Conservation (phyloP, 495 filamentous ascomycete species). For the Rhypophila decipiens region DNA sequence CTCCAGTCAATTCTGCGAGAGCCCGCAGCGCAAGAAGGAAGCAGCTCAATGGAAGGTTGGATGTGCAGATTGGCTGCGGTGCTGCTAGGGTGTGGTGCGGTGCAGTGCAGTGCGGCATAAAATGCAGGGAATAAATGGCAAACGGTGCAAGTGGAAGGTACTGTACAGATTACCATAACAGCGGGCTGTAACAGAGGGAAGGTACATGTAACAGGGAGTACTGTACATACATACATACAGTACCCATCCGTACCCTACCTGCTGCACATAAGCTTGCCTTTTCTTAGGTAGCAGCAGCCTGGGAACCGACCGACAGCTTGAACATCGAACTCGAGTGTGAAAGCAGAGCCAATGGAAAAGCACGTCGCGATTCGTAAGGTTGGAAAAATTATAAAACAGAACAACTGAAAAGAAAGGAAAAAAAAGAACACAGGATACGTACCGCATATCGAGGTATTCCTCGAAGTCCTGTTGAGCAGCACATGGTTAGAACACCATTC, state of each 20-base stretch:
- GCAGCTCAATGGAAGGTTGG: neutral
- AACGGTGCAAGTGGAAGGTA: slow-evolving; percentile 18
- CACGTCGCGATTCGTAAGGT: too few species aligned
- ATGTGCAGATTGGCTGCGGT: slow-evolving; percentile 4
- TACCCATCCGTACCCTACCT: too few species aligned
- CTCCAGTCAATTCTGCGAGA: neutral
- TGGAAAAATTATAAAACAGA: too few species aligned
- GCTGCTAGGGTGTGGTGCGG: slow-evolving; percentile 17
- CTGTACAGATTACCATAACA: slow-evolving; percentile 7
- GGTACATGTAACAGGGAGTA: neutral
- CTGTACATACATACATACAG: neutral
- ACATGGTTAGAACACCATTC: neutral
- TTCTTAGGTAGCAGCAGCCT: too few species aligned
- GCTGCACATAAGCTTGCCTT: too few species aligned
- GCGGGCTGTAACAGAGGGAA: slow-evolving; percentile 1
- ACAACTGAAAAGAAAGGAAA: too few species aligned
- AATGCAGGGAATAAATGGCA: slow-evolving; percentile 21
- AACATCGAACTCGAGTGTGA: too few species aligned
- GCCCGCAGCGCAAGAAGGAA: too few species aligned
- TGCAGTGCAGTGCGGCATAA: too few species aligned
- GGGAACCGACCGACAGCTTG: too few species aligned
- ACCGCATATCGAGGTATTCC: neutral
- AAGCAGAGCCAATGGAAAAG: too few species aligned
- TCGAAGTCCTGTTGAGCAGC: neutral
- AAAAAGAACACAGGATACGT: neutral